A percentile compares a stretch with the other conserved stretches of the same genome.
These are phyloP conservation scores for Glaciozyma martinii DNA, from an alignment of 768 basidiomycete species.

Conservation along the genomic window DNA sequence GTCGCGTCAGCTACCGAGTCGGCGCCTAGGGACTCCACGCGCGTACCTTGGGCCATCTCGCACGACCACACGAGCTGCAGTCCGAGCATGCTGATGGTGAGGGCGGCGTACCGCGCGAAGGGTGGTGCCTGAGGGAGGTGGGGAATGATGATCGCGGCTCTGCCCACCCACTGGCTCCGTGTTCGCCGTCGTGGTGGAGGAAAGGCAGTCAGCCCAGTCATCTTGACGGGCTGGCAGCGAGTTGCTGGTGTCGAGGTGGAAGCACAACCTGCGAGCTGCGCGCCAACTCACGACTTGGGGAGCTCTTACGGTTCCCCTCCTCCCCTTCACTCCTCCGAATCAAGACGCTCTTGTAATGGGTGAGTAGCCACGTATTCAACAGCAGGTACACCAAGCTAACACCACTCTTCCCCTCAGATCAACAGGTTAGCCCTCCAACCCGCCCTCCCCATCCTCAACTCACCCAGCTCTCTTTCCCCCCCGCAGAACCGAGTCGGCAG, in stretches of 20 bases:
- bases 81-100: neutral
- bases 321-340: no score
- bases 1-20: neutral
- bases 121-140: constrained; percentile 47
- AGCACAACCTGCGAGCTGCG: neutral
- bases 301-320: neutral
- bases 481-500: constrained; percentile 83
- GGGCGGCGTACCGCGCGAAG: neutral
- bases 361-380: neutral
- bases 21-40: neutral
- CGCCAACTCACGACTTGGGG: neutral
- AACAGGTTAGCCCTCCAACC: neutral
- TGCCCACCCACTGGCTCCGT: constrained; percentile 17
- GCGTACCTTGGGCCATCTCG: constrained; percentile 80
- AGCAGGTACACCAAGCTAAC: neutral
- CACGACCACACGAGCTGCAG: constrained; percentile 75
- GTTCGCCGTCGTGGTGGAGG: neutral
- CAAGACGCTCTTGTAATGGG: neutral
- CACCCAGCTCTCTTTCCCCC: constrained; percentile 2
- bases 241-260: neutral
- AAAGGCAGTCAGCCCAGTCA: neutral
- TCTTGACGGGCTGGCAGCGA: no score
- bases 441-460: neutral
- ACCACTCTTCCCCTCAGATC: neutral
- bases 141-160: constrained; percentile 6